Base-by-base conservation (phyloP, 2,329 filamentous ascomycete species). In the Venturia pyrina region DNA sequence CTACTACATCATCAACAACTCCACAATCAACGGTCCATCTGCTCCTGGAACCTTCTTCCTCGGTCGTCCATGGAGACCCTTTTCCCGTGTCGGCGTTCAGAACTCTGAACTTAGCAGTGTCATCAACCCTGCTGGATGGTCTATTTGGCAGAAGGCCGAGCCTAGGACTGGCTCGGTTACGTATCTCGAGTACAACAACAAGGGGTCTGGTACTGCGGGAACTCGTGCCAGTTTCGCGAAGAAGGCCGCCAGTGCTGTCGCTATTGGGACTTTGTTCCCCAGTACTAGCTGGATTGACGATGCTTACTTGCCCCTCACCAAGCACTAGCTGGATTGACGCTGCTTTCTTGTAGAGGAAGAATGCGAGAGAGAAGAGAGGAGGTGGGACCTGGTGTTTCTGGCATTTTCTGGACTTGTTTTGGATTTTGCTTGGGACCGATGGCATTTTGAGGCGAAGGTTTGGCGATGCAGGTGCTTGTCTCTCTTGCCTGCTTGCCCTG, bases 111-210 rank as follows among this genome's bases (percentile, higher is more conserved):
- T 89, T 74, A 78, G 77, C 10, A 74, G 76, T 32, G 83, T 88
- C 24, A 80, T 89, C 70, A 87, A 87, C 70, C 67, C 78, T 1
- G 80, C 81, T 0, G 87, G 86, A 0, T 89, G 87, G 86, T 72
- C 70, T 1, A 71, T 77, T 37, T 89, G 86, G 86, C 80, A 79
- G 66, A 75, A 69, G 1, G 77, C 76, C 2, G 76, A 81, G 56
- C 71, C 78, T n/a, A 78, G 79, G 44, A 85, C 83, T 1, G 78
- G 76, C 43, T 75, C 83, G 56, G 82, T 87, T 1, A 73, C 77
- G 34, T 88, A 83, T 68, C 83, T 75, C 11, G 87, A 89, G 77
- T 88, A 82, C 70, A 74, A 70, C 24, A 89, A 89, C 73, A 80
- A 79, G 1, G 87, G 87, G 1, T 72, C 76, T 41, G 86, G 87